These are phyloP conservation scores for Metschnikowia noctiluminum DNA, from an alignment of 805 yeast genomes.

Conservation along the genomic window DNA sequence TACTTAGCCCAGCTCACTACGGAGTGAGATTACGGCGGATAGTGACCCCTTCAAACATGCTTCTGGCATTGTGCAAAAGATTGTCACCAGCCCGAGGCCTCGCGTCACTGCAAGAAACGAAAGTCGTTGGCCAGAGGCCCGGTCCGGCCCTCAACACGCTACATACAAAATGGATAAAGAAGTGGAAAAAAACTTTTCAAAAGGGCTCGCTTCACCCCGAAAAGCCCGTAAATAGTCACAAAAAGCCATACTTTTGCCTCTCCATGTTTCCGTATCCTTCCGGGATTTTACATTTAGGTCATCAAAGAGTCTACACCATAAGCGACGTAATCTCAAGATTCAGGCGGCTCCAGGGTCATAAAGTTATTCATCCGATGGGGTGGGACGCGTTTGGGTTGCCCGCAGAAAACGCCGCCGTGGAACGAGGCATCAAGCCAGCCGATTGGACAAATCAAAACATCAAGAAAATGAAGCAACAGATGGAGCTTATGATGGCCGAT, in stretches of 20 bases:
- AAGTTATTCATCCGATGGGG: slow-evolving; percentile 95
- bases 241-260: slow-evolving; percentile 53
- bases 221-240: not conserved
- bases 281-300: slow-evolving; percentile 91
- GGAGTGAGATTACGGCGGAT: too few species aligned
- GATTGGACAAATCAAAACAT: slow-evolving; percentile 83
- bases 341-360: slow-evolving; percentile 68
- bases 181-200: slow-evolving; percentile 42
- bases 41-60: not conserved
- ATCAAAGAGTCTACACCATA: slow-evolving; percentile 86
- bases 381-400: slow-evolving; percentile 99
- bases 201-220: slow-evolving; percentile 37
- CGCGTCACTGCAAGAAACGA: not conserved
- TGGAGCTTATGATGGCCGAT: slow-evolving; percentile 72
- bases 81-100: not conserved
- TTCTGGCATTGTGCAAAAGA: not conserved
- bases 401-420: slow-evolving; percentile 97
- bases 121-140: not conserved
- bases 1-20: too few species aligned
- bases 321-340: slow-evolving; percentile 81
- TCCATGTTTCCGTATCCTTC: slow-evolving; percentile 97
- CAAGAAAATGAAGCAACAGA: slow-evolving; percentile 80
- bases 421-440: slow-evolving; percentile 72
- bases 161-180: slow-evolving; percentile 52
- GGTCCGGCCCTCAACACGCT: slow-evolving; percentile 24